Evolutionary conservation across 805 yeast genomes (phyloP), one percentile per base, ranked within the genome.

Genomic region (Kodamaea laetipori): DNA sequence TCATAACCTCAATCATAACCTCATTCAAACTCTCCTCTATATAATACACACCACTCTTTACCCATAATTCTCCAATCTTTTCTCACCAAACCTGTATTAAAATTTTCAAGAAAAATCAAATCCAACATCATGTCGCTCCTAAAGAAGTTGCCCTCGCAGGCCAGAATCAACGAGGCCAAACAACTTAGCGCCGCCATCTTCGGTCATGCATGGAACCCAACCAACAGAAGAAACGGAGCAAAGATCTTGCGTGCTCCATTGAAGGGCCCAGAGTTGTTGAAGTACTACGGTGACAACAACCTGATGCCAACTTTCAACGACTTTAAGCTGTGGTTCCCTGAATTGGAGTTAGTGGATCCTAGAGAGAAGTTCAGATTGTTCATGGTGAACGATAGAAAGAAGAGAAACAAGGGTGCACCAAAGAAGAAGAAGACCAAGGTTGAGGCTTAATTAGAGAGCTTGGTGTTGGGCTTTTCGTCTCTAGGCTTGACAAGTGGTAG

Each of bases 331-430:
- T 66, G 81, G 64, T 81, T 70, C 53, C 75, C 74, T 53, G 74
- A 69, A 43, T 62, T 71, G 47, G 69, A 71, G 41, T 76, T 86
- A 51, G 73, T 76, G 4, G 84, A 85, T 53, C 85, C 84, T 43
- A 80, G 78, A 47, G 95, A 86, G 60, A 78, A 74, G 33, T 81
- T 83, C 64, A 76, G 95, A 64, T 57, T 84, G 48, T 76, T 71
- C 46, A 81, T 81, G 79, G 81, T 80, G 16, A 80, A 57, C 25
- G 72, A 67, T 44, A 76, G 87, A 65, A 86, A 82, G 73, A 82
- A 85, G 77, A 85, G 94, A 79, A 90, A 88, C 66, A 86, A 86
- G 66, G 90, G 92, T 64, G 89, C 94, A 9, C 95, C 94, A 55
- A 79, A 82, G 73, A 86, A 86, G 74, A 79, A 76, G 67, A n/a